Evolutionary conservation across 768 basidiomycete genomes (phyloP).

Genomic region (Xerocomellus intermedius): DNA sequence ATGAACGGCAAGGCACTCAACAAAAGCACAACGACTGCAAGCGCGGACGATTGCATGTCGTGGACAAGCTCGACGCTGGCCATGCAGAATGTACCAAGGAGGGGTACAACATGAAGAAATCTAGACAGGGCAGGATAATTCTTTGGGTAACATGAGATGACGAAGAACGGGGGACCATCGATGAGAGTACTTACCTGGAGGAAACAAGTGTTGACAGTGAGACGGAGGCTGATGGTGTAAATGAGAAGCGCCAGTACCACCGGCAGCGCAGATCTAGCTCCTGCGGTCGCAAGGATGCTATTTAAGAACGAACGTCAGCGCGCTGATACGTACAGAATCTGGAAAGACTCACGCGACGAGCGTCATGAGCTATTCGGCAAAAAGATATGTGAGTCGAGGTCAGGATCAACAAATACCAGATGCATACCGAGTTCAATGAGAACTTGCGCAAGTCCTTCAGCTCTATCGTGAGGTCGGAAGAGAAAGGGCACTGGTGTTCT

Average conservation of each 20-base stretch:
- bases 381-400: neutral
- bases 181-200: neutral
- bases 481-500: too few relatives aligned
- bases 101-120: constrained; percentile 14
- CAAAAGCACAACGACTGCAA: constrained; percentile 6
- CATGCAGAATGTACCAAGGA: constrained; percentile 13
- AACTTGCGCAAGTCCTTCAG: constrained; percentile 8
- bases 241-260: constrained; percentile 15
- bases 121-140: neutral
- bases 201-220: constrained; percentile 3
- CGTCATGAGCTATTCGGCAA: constrained; percentile 6
- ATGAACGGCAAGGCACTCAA: constrained; percentile 10
- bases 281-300: constrained; percentile 16
- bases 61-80: constrained; percentile 7
- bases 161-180: neutral
- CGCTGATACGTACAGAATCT: neutral
- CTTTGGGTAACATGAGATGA: neutral
- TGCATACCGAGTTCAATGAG: constrained; percentile 16
- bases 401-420: neutral
- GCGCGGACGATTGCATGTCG: constrained; percentile 3
- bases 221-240: constrained; percentile 18
- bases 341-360: constrained; percentile 14
- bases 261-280: constrained; percentile 1
- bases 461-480: constrained; percentile 2
- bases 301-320: neutral